Base-by-base conservation (phyloP, 331 rosid genomes). In the Prunus yedoensis region DNA sequence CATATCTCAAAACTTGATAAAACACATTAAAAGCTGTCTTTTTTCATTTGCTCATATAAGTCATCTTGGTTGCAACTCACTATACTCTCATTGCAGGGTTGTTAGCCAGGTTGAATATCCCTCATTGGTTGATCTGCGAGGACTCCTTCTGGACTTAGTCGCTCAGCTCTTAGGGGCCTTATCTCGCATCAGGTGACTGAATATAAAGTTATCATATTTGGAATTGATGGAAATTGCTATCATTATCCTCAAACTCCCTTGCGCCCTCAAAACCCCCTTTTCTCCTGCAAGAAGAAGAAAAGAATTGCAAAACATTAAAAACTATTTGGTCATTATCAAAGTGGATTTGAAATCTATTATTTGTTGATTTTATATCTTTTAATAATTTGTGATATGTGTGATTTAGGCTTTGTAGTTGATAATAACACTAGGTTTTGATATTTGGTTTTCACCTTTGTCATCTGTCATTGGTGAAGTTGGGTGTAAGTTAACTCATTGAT, bases 41-140 rank as follows among this genome's bases (percentile, higher is more conserved):
- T 70, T 18, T 57, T 54, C 59, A 77, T 70, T 30, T 53, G 27
- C 64, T 52, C 45, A 60, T 72, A 52, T 74, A 41, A 6, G 0
- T 20, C 57, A 25, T 18, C 27, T 54, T 76, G 80, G 46, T 76
- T 70, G 71, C 73, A 79, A 50, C 73, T 61, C 73, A 68, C 52
- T 79, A 57, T 68, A 46, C 81, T 90, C 69, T 82, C 75, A 60
- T 83, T 89, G 84, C 97, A 95, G 99, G 91, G 97, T 92, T 86
- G 99, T 95, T 80, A 95, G 99, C 80, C 99, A 90, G 85, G 94
- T 92, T 79, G 99, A 95, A 71, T 95, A 95, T 80, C 99, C 99
- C 49, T 95, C 99, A 5, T 86, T 95, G 83, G 98, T 95, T 84
- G 99, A 95, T 87, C 75, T 95, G 80, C 91, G 98, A 70, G 99